Base-by-base conservation (phyloP, 2,329 filamentous ascomycete genomes). In the Bisporella sp. region DNA sequence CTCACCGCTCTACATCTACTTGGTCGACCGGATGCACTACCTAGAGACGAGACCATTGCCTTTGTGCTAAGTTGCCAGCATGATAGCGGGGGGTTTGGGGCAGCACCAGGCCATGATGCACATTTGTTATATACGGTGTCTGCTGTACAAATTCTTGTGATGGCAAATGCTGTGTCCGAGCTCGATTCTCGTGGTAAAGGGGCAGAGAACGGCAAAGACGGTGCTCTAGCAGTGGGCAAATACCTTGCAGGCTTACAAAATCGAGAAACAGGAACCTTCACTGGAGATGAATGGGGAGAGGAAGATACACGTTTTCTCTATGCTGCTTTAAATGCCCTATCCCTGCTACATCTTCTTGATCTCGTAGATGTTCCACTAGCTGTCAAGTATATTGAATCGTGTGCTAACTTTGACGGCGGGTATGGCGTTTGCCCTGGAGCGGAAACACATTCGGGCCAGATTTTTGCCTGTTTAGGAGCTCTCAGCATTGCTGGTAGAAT, bases 101-200 rank as follows among this genome's bases (percentile, higher is more conserved):
- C 93, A 48, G 91, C 92, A 9, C 93, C 93, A 0, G 87, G 88
- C 5, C 93, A 99, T 67, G 93, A 99, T 71, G 83, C 92, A 30
- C 93, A 99, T 68, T 89, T 99, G 81, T 80, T 97, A 47, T 96
- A 92, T 67, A 99, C 93, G 49, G 87, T 93, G 65, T 96, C 90
- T 71, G 91, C 89, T 48, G 85, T 99, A 60, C 93, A 99, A 73
- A 90, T 96, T 59, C 77, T 99, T 47, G 88, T 87, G 58, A 89
- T 87, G 64, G 72, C 95, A 31, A 86, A 96, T 70, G 93, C 86
- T 31, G 76, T 96, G 59, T 85, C 85, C 54, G 87, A 92, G 60
- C 78, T 99, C 31, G 90, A 97, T 48, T 77, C 78, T 56, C 56
- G 53, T 35, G 56, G 59, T 48, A 77, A 79, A 57, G 57, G 54